phyloP scores from a whole-genome alignment of 129 eudicot genomes.

The Pulicaria dysenterica region DNA sequence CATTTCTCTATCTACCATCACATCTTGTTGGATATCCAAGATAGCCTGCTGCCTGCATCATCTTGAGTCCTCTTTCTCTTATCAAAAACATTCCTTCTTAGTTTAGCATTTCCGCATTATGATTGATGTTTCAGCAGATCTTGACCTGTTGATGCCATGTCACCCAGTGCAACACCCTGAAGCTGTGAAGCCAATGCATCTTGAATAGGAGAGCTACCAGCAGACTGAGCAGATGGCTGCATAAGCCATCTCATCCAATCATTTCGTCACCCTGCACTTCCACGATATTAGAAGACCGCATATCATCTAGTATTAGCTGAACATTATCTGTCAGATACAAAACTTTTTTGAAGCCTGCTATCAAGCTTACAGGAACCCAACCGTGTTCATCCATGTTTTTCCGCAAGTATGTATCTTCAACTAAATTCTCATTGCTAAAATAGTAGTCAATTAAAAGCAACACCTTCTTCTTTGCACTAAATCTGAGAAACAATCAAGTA shows the following conservation, averaged over 20 bases:
- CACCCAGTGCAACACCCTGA: conserved; percentile 42
- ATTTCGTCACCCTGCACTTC: conserved; percentile 63
- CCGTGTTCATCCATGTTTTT: conserved; percentile 80
- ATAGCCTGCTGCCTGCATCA: conserved; percentile 9
- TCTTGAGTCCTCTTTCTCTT: conserved; percentile 20
- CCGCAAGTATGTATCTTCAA: conserved; percentile 71
- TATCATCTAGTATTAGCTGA: conserved; percentile 50
- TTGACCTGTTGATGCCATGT: conserved; percentile 7
- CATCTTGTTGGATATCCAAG: conserved; percentile 26
- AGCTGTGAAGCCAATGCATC: conserved; percentile 38
- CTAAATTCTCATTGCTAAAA: conserved; percentile 77
- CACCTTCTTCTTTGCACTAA: too few species aligned
- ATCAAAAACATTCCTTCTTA: conserved; percentile 19
- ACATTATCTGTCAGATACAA: conserved; percentile 47
- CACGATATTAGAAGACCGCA: conserved; percentile 48
- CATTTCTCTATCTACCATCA: conserved; percentile 27
- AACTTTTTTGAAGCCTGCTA: conserved; percentile 76
- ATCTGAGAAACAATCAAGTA: too few species aligned
- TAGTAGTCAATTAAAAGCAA: too few species aligned
- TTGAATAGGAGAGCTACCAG: conserved; percentile 22
- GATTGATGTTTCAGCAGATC: conserved; percentile 24
- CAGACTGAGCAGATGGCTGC: conserved; percentile 42
- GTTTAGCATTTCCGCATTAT: conserved; percentile 1
- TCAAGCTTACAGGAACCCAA: conserved; percentile 75
- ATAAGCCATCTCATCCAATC: conserved; percentile 56